Evolutionary conservation across 2,329 filamentous ascomycete genomes (phyloP).

Genomic region (Pseudophaeomoniella oleicola): DNA sequence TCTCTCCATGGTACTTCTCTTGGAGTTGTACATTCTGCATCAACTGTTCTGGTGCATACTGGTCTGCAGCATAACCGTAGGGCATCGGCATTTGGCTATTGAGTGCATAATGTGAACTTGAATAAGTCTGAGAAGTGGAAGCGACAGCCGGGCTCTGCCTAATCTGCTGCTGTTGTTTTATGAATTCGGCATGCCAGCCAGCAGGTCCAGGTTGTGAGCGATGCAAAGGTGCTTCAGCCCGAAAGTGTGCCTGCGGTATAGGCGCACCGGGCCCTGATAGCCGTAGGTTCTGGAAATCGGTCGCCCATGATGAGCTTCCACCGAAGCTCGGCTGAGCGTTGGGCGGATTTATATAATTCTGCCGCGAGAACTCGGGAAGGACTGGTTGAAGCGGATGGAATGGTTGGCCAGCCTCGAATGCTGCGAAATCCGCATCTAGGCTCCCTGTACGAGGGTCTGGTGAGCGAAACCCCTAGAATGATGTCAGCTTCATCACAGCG

Average conservation of each 20-base stretch:
- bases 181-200: conserved; percentile 50
- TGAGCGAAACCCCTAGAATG: conserved; percentile 46
- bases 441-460: conserved; percentile 36
- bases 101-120: neutral
- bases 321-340: conserved; percentile 15
- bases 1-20: conserved; percentile 8
- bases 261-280: conserved; percentile 24
- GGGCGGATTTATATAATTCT: conserved; percentile 8
- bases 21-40: neutral
- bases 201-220: conserved; percentile 14
- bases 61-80: neutral
- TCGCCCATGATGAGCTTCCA: conserved; percentile 23
- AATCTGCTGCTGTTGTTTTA: conserved; percentile 23
- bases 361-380: conserved; percentile 11
- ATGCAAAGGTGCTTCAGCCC: conserved; percentile 20
- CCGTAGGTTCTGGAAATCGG: conserved; percentile 30
- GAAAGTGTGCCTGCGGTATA: conserved; percentile 33
- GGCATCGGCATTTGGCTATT: neutral
- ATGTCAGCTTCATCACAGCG: conserved; percentile 6
- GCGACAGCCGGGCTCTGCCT: conserved; percentile 12
- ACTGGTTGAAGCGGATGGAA: conserved; percentile 16
- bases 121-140: neutral
- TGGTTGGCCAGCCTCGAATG: conserved; percentile 39
- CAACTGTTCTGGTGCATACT: neutral
- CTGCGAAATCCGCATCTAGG: conserved; percentile 53